Percentiles rank a stretch among this genome's conserved stretches.
Conservation (phyloP, 805 yeast species). For the Maudiozyma turicensis region DNA sequence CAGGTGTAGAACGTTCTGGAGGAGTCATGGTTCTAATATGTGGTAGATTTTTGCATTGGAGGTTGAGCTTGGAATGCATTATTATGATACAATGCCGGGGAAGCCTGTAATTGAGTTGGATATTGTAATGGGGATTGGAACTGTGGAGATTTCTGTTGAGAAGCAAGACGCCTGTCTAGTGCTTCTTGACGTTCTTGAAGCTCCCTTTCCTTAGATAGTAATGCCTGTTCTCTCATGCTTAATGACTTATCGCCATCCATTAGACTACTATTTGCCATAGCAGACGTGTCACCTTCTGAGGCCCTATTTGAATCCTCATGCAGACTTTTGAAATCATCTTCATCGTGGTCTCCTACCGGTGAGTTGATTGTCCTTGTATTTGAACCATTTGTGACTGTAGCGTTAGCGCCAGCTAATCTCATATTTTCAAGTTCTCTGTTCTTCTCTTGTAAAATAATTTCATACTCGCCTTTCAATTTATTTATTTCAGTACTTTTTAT, state of each 20-base stretch:
- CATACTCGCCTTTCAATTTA: not conserved
- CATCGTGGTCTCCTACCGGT: not conserved
- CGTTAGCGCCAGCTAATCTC: not conserved
- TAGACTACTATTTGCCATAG: not conserved
- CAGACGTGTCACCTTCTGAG: not conserved
- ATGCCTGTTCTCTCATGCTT: slow-evolving; percentile 21
- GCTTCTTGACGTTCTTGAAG: slow-evolving; percentile 26
- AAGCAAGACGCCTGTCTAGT: slow-evolving; percentile 17
- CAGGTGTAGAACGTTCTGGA: slow-evolving; percentile 3
- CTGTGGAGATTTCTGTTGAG: slow-evolving; percentile 3
- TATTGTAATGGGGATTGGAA: slow-evolving; percentile 7
- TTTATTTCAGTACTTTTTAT: not conserved
- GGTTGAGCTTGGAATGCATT: slow-evolving; percentile 1
- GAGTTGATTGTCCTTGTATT: not conserved
- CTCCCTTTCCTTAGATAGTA: slow-evolving; percentile 21
- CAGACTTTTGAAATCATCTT: not conserved
- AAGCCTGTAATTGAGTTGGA: slow-evolving; percentile 2
- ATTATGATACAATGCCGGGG: slow-evolving; percentile 1
- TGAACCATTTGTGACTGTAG: not conserved
- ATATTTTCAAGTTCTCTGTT: not conserved
- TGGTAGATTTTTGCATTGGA: slow-evolving; percentile 2
- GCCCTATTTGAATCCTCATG: not conserved
- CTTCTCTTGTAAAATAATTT: not conserved
- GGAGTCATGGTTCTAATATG: slow-evolving; percentile 1
- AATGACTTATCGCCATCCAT: slow-evolving; percentile 2